phyloP scores from a whole-genome alignment of 257 asterid genomes.

The Paulownia fortunei region DNA sequence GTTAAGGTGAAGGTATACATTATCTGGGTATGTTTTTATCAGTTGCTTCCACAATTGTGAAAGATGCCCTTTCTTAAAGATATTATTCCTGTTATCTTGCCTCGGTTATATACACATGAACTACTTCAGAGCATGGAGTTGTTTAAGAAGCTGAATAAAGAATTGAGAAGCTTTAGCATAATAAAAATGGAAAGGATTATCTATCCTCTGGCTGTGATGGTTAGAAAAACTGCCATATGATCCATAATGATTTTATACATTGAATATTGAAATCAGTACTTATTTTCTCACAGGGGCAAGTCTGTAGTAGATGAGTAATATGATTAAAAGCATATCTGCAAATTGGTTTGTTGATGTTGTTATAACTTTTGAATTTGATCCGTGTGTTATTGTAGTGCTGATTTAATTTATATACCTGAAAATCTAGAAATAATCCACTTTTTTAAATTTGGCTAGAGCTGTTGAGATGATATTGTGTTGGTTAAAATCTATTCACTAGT shows the following conservation, averaged over 20 bases:
- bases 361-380: neutral
- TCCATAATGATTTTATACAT: neutral
- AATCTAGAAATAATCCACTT: neutral
- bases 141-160: constrained; percentile 18
- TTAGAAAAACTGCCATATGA: neutral
- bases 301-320: neutral
- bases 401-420: neutral
- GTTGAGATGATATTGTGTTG: neutral
- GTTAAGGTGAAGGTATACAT: neutral
- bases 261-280: neutral
- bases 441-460: neutral
- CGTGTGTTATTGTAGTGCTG: neutral
- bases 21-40: neutral
- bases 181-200: neutral
- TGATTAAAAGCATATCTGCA: neutral
- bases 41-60: constrained; percentile 8
- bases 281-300: constrained; percentile 1
- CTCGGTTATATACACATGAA: neutral
- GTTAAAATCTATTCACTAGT: neutral
- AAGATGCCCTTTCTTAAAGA: neutral
- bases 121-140: neutral
- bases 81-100: neutral
- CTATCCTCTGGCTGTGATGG: neutral
- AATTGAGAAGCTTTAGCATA: neutral
- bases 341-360: neutral